Percentiles rank a stretch among this genome's conserved stretches.
Conservation (phyloP, 805 yeast species). For the Saccharomycopsis schoenii region DNA sequence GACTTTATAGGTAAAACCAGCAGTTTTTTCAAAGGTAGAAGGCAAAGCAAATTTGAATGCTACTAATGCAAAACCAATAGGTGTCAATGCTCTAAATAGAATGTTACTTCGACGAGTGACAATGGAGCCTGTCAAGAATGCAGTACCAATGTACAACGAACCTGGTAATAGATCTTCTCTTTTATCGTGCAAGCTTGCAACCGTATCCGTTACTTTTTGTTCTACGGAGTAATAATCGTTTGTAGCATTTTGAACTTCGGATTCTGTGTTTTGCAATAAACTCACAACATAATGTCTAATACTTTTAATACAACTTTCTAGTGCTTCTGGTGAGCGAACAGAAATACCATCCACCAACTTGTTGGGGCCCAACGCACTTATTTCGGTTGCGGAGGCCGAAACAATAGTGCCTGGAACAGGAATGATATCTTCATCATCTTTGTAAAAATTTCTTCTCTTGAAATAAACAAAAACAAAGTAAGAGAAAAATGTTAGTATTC, state of each 20-base stretch:
- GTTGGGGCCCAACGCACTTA: slow-evolving; percentile 37
- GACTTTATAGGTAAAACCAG: slow-evolving; percentile 44
- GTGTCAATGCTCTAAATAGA: slow-evolving; percentile 43
- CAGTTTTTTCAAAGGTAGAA: slow-evolving; percentile 53
- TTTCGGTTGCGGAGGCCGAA: slow-evolving; percentile 34
- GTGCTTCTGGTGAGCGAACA: slow-evolving; percentile 38
- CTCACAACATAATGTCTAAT: slow-evolving; percentile 36
- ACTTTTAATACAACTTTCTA: slow-evolving; percentile 39
- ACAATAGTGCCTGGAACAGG: slow-evolving; percentile 43
- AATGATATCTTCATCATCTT: slow-evolving; percentile 35
- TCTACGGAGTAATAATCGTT: slow-evolving; percentile 47
- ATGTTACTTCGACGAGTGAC: slow-evolving; percentile 58
- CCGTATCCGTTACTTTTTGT: slow-evolving; percentile 49
- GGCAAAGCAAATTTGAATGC: slow-evolving; percentile 70
- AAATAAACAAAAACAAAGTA: no score
- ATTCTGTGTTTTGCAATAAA: slow-evolving; percentile 28
- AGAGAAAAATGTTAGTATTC: background rate
- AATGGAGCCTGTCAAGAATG: slow-evolving; percentile 63
- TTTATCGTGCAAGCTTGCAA: slow-evolving; percentile 52
- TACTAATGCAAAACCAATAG: slow-evolving; percentile 48
- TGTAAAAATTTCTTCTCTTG: slow-evolving; percentile 36
- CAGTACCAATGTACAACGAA: slow-evolving; percentile 55
- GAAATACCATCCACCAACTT: slow-evolving; percentile 45
- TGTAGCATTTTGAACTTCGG: slow-evolving; percentile 37
- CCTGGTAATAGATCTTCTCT: slow-evolving; percentile 67